These are phyloP conservation scores for Hydrangea macrophylla DNA, from an alignment of 148 eudicot genomes.

Conservation along the genomic window DNA sequence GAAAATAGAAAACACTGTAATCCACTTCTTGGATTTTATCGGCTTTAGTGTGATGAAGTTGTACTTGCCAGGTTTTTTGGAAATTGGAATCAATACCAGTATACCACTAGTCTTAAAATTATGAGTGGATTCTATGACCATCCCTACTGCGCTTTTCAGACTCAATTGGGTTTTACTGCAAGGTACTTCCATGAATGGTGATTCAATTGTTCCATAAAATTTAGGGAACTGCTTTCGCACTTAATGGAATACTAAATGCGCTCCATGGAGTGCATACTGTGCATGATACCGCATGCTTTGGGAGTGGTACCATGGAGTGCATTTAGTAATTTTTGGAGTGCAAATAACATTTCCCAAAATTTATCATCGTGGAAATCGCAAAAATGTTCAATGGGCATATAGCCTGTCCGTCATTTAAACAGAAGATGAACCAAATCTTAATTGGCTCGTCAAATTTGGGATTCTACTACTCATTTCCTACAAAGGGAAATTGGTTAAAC, in stretches of 20 bases:
- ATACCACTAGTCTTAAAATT: too few species aligned
- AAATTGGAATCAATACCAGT: too few species aligned
- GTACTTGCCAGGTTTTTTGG: not conserved
- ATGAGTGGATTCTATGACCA: too few species aligned
- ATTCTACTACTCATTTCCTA: not conserved
- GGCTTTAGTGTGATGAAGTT: not conserved
- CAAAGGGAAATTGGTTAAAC: not conserved
- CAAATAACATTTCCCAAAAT: too few species aligned
- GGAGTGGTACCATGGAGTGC: too few species aligned
- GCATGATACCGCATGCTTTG: too few species aligned
- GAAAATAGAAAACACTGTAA: not conserved
- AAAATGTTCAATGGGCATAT: not conserved
- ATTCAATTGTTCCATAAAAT: too few species aligned
- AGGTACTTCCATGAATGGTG: not conserved
- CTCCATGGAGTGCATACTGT: too few species aligned
- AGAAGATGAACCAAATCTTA: too few species aligned
- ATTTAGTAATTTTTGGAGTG: not conserved
- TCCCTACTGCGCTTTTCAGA: not conserved
- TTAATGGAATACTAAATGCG: too few species aligned
- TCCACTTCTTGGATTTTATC: not conserved
- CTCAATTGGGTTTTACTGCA: not conserved
- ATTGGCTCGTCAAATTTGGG: conserved; percentile 19
- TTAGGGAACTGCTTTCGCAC: too few species aligned
- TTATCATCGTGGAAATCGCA: not conserved
- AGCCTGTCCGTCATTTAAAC: not conserved